phyloP scores from a whole-genome alignment of 148 eudicot species.

The Cornus controversa region DNA sequence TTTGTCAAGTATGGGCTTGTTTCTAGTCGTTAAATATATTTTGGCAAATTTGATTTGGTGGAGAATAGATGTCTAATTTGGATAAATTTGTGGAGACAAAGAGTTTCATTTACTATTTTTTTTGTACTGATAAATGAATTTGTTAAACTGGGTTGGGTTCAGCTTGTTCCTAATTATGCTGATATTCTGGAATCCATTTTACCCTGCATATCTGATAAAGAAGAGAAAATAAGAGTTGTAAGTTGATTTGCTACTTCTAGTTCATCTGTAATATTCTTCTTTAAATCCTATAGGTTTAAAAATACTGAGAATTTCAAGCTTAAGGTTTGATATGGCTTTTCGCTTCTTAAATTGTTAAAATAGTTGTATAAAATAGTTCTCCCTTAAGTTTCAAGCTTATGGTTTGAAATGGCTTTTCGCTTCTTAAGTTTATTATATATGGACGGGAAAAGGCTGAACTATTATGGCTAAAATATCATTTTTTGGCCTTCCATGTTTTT shows the following conservation, averaged over 20 bases:
- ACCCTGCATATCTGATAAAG: conserved; percentile 96
- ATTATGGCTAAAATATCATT: no score
- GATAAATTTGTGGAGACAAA: conserved; percentile 7
- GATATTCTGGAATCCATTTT: conserved; percentile 91
- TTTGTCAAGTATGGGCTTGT: conserved; percentile 5
- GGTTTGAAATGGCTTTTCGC: no score
- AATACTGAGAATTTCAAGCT: not conserved
- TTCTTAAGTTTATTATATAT: no score
- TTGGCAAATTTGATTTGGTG: not conserved
- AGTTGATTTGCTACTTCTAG: conserved; percentile 23
- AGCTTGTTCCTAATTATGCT: conserved; percentile 93
- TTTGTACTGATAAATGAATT: conserved; percentile 87
- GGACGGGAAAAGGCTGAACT: no score
- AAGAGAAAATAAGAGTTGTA: conserved; percentile 96
- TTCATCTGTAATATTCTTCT: not conserved
- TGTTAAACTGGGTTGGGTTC: conserved; percentile 93
- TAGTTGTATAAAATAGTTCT: not conserved
- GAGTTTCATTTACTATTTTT: not conserved
- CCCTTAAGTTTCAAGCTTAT: no score
- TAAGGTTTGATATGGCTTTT: conserved; percentile 3
- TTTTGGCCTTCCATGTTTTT: no score
- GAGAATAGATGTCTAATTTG: not conserved
- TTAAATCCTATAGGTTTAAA: not conserved
- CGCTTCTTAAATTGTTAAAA: not conserved
- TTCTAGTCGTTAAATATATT: not conserved